phyloP scores from a whole-genome alignment of 108 stramenopile genomes.

The Skeletonema menzelii region DNA sequence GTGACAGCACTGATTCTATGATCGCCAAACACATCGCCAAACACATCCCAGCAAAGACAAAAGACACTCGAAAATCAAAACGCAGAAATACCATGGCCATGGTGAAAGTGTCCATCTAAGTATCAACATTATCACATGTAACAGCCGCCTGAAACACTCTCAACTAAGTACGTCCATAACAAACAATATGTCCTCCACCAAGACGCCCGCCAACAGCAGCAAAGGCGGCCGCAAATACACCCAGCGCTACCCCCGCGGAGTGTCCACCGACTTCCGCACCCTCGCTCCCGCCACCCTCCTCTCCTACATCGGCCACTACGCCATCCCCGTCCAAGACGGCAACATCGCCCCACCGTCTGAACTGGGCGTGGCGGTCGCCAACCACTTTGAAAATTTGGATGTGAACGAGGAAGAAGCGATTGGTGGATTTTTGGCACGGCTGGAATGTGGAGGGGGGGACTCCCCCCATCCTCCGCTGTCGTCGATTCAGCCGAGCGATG shows the following conservation, averaged over 20 bases:
- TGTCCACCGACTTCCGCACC: conserved; percentile 85
- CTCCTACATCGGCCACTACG: conserved; percentile 88
- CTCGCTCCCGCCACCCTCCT: conserved; percentile 74
- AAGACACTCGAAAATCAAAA: background rate
- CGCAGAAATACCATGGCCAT: too few relatives aligned
- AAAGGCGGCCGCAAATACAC: conserved; percentile 34
- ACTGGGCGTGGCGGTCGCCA: conserved; percentile 84
- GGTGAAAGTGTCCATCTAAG: too few relatives aligned
- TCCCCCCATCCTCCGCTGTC: conserved; percentile 17
- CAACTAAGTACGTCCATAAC: background rate
- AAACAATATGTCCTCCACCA: background rate
- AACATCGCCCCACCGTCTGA: conserved; percentile 84
- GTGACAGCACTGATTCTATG: too few relatives aligned
- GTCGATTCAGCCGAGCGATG: conserved; percentile 1
- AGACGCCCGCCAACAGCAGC: conserved; percentile 4
- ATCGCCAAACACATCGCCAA: too few relatives aligned
- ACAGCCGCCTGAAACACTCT: background rate
- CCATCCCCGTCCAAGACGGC: conserved; percentile 59
- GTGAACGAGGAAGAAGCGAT: conserved; percentile 87
- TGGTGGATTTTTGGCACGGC: conserved; percentile 79
- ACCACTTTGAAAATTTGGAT: conserved; percentile 87
- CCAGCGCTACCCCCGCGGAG: conserved; percentile 77
- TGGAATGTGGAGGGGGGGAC: conserved; percentile 46
- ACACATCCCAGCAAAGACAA: too few relatives aligned
- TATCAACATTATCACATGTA: too few relatives aligned